These are phyloP conservation scores for Pseudocercospora cruenta DNA, from an alignment of 2,329 filamentous ascomycete genomes.

Conservation along the genomic window DNA sequence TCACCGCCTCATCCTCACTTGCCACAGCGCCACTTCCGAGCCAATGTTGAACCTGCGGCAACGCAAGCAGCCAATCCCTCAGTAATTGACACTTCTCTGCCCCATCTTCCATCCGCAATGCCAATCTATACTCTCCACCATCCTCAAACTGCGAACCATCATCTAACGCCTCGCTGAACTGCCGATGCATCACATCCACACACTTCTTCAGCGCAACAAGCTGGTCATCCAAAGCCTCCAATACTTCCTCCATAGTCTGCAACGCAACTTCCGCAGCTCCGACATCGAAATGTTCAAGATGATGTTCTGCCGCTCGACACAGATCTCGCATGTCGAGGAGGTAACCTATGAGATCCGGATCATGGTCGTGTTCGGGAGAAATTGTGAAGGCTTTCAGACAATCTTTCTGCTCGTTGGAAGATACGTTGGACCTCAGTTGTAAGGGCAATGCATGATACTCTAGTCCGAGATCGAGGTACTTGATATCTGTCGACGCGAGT, in stretches of 20 bases:
- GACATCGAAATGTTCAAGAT: constrained; percentile 1
- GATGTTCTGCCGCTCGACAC: background rate
- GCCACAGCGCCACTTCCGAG: constrained; percentile 1
- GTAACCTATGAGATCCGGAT: constrained; percentile 15
- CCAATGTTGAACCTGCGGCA: constrained; percentile 14
- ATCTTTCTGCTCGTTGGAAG: constrained; percentile 1
- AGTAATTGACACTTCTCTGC: constrained; percentile 10
- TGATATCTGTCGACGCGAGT: constrained; percentile 8
- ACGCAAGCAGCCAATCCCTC: constrained; percentile 8
- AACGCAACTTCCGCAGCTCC: constrained; percentile 8
- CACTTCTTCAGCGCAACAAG: constrained; percentile 14
- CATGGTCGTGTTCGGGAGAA: background rate
- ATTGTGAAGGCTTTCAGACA: background rate
- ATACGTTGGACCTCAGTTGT: background rate
- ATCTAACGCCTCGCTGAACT: constrained; percentile 16
- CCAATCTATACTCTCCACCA: constrained; percentile 12
- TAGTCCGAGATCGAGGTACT: constrained; percentile 18
- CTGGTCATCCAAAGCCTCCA: constrained; percentile 16
- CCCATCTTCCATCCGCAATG: constrained; percentile 6
- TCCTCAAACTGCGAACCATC: constrained; percentile 1
- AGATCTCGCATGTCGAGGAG: constrained; percentile 10
- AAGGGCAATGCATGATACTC: constrained; percentile 21
- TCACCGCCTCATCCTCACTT: constrained; percentile 18
- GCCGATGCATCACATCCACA: constrained; percentile 13
- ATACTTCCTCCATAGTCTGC: constrained; percentile 4